phyloP scores from a whole-genome alignment of 352 stramenopile genomes.

The Bremia lactucae region DNA sequence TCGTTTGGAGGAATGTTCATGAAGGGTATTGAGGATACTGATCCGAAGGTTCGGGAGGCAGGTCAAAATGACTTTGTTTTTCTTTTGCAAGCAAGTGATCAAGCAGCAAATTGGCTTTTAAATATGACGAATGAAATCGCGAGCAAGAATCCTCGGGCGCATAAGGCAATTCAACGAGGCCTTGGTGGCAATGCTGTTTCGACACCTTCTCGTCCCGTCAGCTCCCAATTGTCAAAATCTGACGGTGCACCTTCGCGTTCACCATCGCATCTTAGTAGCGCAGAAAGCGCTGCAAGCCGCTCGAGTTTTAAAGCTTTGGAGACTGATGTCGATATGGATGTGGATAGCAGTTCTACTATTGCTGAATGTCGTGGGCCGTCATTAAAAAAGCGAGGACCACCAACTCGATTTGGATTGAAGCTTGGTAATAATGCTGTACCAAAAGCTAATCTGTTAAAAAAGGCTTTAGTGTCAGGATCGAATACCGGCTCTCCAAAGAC shows the following conservation, averaged over 20 bases:
- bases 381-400: constrained; percentile 40
- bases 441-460: constrained; percentile 23
- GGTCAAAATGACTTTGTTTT: constrained; percentile 52
- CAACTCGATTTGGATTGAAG: constrained; percentile 44
- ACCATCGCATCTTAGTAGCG: constrained; percentile 21
- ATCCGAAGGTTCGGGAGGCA: constrained; percentile 72
- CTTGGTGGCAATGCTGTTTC: constrained; percentile 19
- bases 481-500: constrained; percentile 4
- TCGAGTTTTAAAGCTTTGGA: constrained; percentile 12
- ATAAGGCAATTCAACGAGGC: constrained; percentile 53
- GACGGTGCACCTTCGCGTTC: constrained; percentile 15
- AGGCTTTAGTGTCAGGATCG: constrained; percentile 9
- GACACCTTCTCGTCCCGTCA: constrained; percentile 23
- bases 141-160: constrained; percentile 57
- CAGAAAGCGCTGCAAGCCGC: constrained; percentile 15
- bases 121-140: constrained; percentile 50
- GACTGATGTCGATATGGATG: constrained; percentile 15
- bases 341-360: constrained; percentile 8
- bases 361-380: constrained; percentile 6
- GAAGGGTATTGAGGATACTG: constrained; percentile 57
- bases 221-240: constrained; percentile 22
- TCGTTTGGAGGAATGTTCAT: constrained; percentile 57
- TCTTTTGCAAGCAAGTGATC: constrained; percentile 41
- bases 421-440: constrained; percentile 10
- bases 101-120: constrained; percentile 46